Evolutionary conservation across 2,329 filamentous ascomycete species (phyloP), one percentile per base, ranked within the genome.

Genomic region (Verticillium nubilum): DNA sequence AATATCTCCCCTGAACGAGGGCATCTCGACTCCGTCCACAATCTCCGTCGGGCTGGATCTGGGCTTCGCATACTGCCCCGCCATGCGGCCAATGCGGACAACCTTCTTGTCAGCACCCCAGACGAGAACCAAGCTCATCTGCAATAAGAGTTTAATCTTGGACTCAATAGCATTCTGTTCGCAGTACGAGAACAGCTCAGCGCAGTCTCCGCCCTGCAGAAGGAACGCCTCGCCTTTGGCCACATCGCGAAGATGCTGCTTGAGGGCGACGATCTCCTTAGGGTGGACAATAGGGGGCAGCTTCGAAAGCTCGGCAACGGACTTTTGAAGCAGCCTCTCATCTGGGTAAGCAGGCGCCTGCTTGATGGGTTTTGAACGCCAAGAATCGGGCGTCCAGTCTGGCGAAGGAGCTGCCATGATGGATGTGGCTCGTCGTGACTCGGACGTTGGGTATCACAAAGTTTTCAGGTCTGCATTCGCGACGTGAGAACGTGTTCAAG

Each of bases 181-280:
- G 75, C 95, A 99, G 80, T 99, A 99, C 74, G 95, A 92, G 70
- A 99, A 99, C 10, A 98, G 84, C 78, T 99, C 95, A 17, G 95
- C 95, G 71, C 95, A 99, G 76, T 99, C 95, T 63, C 94, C 95
- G 61, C 95, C 95, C 77, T 99, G 95, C 4, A 99, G 85, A 10
- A 99, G 81, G 73, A 99, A 98, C 13, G 94, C 91, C 65, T 94
- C 92, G 33, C 95, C 95, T 35, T 90, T 79, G 5, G 95, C 95
- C 5, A 96, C 95, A 76, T 97, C 91, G 61, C 86, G 86, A 25
- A 99, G 82, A 67, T 86, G 88, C 57, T 85, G 80, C 70, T 92
- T 92, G 58, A 99, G 83, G 63, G 86, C 88, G 66, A 85, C 81
- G 69, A 99, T 96, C 75, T 95, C 91, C 55, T 82, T 81, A 4